Evolutionary conservation across 495 filamentous ascomycete genomes (phyloP).

Genomic region (Aspergillus saccharolyticus): DNA sequence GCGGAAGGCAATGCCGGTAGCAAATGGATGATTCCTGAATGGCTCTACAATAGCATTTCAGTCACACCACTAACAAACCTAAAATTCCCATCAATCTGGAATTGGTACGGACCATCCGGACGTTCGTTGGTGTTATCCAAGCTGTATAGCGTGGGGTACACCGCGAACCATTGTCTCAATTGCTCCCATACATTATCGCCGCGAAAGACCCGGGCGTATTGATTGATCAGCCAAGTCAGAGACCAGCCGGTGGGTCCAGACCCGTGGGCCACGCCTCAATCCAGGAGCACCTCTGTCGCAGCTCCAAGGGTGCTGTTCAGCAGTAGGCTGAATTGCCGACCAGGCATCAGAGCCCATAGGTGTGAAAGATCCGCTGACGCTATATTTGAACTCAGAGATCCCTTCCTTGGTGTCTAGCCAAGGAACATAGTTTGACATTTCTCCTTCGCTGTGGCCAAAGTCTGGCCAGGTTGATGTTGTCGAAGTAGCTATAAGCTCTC

Average conservation of each 20-base stretch:
- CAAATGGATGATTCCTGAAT: too few relatives aligned
- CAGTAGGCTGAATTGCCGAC: constrained; percentile 5
- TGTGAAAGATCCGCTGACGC: neutral
- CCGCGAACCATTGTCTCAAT: constrained; percentile 1
- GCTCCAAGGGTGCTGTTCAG: constrained; percentile 3
- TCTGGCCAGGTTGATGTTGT: too few relatives aligned
- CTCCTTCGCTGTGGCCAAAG: too few relatives aligned
- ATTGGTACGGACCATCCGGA: neutral
- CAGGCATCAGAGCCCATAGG: constrained; percentile 1
- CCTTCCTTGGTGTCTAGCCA: too few relatives aligned
- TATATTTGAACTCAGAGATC: too few relatives aligned
- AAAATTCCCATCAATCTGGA: constrained; percentile 13
- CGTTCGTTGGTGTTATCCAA: constrained; percentile 6
- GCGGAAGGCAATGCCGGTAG: too few relatives aligned
- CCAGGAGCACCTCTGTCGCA: constrained; percentile 7
- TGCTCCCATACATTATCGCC: constrained; percentile 8
- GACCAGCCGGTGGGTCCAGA: constrained; percentile 8
- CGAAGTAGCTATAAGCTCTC: too few relatives aligned
- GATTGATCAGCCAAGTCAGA: constrained; percentile 7
- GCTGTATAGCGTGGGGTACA: constrained; percentile 4
- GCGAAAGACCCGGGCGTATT: constrained; percentile 2
- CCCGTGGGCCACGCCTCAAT: neutral
- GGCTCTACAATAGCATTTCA: neutral
- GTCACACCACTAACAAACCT: constrained; percentile 1
- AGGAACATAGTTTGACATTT: too few relatives aligned